phyloP scores from a whole-genome alignment of 1,139 yeast genomes.

The Groenewaldozyma auringiensis region DNA sequence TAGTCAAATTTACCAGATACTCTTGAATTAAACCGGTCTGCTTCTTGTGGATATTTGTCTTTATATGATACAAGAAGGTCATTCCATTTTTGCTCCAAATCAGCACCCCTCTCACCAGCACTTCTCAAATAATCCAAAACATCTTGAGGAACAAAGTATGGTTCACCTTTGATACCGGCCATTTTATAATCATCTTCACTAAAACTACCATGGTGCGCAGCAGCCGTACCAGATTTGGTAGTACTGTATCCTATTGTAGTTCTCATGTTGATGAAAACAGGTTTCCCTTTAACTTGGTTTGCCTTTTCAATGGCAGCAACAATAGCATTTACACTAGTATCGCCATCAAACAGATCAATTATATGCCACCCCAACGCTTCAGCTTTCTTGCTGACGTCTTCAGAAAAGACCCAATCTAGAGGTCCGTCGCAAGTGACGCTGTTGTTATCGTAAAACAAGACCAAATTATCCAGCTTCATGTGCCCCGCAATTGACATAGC shows the following conservation, averaged over 20 bases:
- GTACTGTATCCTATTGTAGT: conserved; percentile 33
- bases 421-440: conserved; percentile 35
- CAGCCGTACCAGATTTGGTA: conserved; percentile 18
- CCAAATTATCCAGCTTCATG: conserved; percentile 31
- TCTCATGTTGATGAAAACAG: conserved; percentile 31
- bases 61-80: not conserved
- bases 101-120: not conserved
- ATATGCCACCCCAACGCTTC: conserved; percentile 20
- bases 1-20: conserved; percentile 1
- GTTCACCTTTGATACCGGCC: not conserved
- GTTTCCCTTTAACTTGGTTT: conserved; percentile 24
- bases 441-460: conserved; percentile 34
- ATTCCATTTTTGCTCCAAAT: conserved; percentile 1
- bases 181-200: conserved; percentile 67
- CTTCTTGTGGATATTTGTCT: conserved; percentile 3
- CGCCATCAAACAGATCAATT: conserved; percentile 6
- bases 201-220: conserved; percentile 47
- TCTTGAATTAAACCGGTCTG: not conserved
- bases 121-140: conserved; percentile 1
- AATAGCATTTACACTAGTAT: conserved; percentile 2
- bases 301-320: conserved; percentile 14
- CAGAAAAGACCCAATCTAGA: conserved; percentile 30
- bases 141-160: conserved; percentile 3
- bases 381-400: conserved; percentile 30
- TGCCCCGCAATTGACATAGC: conserved; percentile 36